Percentiles rank a stretch among this genome's conserved stretches.
phyloP scores from a whole-genome alignment of 2,329 filamentous ascomycete species.

The Cercospora beticola region DNA sequence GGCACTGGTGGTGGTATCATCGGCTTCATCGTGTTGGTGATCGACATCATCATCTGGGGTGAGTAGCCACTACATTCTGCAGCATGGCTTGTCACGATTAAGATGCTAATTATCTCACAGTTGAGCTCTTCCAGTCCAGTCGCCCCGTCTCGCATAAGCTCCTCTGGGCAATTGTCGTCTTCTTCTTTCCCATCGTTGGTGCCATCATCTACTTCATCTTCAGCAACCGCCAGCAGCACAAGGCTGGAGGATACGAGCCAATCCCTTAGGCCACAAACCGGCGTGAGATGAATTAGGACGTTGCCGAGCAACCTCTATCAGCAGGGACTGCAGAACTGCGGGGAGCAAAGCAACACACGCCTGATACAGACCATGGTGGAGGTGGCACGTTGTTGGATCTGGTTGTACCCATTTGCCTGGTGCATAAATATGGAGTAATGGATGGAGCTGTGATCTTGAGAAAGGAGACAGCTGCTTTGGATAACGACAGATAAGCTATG shows the following conservation, averaged over 20 bases:
- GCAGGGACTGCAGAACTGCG: background rate
- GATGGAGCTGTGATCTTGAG: background rate
- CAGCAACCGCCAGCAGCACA: slow-evolving; percentile 60
- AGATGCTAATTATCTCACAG: slow-evolving; percentile 40
- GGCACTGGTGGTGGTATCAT: slow-evolving; percentile 62
- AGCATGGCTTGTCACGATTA: background rate
- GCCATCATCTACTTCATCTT: slow-evolving; percentile 65
- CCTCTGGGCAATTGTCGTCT: slow-evolving; percentile 63
- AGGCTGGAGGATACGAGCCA: slow-evolving; percentile 57
- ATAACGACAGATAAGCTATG: background rate
- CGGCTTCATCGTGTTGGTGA: slow-evolving; percentile 60
- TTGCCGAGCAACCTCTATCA: background rate
- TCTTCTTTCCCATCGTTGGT: slow-evolving; percentile 63
- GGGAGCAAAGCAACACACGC: background rate
- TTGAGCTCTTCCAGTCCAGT: slow-evolving; percentile 65
- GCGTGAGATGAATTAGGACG: background rate
- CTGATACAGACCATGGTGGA: background rate
- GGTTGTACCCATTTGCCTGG: background rate
- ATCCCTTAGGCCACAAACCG: slow-evolving; percentile 32
- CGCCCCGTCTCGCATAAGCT: slow-evolving; percentile 59
- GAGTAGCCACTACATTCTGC: slow-evolving; percentile 36
- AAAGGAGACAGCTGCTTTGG: background rate
- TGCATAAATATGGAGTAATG: background rate
- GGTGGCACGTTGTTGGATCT: background rate
- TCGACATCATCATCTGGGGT: slow-evolving; percentile 65